phyloP scores from a whole-genome alignment of 2,329 filamentous ascomycete species.

The Clarireedia paspali region DNA sequence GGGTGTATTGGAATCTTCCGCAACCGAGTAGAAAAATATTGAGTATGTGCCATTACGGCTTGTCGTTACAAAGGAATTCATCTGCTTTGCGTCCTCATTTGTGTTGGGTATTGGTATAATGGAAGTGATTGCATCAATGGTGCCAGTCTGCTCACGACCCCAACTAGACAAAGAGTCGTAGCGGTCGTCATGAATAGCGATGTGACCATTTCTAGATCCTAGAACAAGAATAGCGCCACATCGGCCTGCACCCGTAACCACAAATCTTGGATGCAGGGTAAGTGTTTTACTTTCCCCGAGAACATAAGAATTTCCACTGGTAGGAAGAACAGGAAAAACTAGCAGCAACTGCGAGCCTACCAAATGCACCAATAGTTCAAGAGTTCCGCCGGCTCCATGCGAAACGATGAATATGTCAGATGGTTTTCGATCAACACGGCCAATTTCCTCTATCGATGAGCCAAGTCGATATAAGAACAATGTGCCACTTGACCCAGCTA shows the following conservation, averaged over 20 bases:
- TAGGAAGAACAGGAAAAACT: constrained; percentile 3
- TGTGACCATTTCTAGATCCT: constrained; percentile 47
- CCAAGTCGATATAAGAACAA: constrained; percentile 21
- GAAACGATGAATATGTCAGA: constrained; percentile 27
- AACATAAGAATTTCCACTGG: background rate
- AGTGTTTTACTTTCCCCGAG: background rate
- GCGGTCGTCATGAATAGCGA: constrained; percentile 39
- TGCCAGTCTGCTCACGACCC: constrained; percentile 3
- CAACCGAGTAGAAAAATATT: constrained; percentile 38
- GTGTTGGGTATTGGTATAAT: constrained; percentile 42
- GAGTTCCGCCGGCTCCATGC: background rate
- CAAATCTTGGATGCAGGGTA: constrained; percentile 35
- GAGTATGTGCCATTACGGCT: constrained; percentile 71
- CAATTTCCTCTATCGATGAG: constrained; percentile 14
- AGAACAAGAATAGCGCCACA: constrained; percentile 36
- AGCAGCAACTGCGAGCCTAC: background rate
- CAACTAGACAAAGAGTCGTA: constrained; percentile 13
- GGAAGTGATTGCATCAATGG: constrained; percentile 58
- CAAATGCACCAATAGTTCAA: background rate
- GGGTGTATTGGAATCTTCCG: constrained; percentile 12
- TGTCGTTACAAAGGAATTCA: constrained; percentile 58
- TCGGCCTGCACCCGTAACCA: constrained; percentile 42
- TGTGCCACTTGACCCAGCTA: constrained; percentile 38
- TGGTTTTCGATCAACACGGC: constrained; percentile 21
- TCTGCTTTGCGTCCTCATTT: constrained; percentile 29